Evolutionary conservation across 495 filamentous ascomycete species (phyloP).

Genomic region (Melanomma pulvis-pyrius): DNA sequence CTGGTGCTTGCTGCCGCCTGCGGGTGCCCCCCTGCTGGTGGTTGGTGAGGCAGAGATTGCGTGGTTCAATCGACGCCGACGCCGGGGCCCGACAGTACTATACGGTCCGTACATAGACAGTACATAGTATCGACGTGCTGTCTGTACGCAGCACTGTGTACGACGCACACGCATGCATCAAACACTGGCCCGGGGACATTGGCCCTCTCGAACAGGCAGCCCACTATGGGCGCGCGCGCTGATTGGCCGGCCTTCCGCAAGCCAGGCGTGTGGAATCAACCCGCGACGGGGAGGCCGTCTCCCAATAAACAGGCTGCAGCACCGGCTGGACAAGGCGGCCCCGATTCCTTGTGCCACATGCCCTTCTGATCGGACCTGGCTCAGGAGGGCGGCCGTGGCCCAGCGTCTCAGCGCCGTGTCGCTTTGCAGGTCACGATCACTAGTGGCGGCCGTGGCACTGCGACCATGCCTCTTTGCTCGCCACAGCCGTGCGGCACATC

Average conservation of each 20-base stretch:
- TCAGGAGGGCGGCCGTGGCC: constrained; percentile 1
- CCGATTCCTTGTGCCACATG: constrained; percentile 24
- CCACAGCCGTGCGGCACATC: constrained; percentile 33
- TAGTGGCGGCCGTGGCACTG: constrained; percentile 31
- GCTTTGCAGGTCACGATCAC: constrained; percentile 20
- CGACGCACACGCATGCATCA: background rate
- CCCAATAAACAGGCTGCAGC: constrained; percentile 8
- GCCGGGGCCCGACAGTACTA: background rate
- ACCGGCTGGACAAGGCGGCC: background rate
- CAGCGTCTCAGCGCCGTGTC: background rate
- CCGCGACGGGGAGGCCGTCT: constrained; percentile 1
- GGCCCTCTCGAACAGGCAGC: constrained; percentile 6
- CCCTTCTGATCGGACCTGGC: constrained; percentile 6
- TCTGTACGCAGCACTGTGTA: too few relatives aligned
- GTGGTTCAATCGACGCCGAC: too few relatives aligned
- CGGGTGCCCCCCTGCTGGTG: too few relatives aligned
- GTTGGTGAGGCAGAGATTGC: too few relatives aligned
- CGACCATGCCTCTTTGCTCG: constrained; percentile 17
- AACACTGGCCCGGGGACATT: background rate
- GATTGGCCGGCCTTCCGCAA: constrained; percentile 21
- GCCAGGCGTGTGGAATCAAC: constrained; percentile 17
- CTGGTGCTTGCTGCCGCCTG: background rate
- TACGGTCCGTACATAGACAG: too few relatives aligned
- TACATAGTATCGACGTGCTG: too few relatives aligned
- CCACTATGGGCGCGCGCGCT: background rate